These are phyloP conservation scores for Brassica juncea DNA, from an alignment of 345 rosid genomes.

Conservation along the genomic window DNA sequence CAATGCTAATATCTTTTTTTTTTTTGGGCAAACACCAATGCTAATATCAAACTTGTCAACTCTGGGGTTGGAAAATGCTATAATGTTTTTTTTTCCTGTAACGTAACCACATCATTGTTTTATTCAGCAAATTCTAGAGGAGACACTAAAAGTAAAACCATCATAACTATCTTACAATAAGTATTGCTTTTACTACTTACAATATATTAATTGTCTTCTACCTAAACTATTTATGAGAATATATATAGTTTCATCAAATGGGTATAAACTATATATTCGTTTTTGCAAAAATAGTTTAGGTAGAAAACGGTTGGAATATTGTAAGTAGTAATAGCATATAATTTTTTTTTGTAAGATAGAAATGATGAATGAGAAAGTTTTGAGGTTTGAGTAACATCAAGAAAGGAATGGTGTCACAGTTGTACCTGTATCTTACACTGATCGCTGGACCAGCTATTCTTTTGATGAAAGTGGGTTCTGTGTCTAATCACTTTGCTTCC, in stretches of 20 bases:
- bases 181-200: background rate
- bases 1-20: background rate
- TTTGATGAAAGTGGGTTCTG: conserved; percentile 27
- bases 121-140: background rate
- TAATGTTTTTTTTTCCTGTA: conserved; percentile 17
- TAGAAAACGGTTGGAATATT: no score
- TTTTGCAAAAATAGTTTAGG: no score
- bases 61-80: conserved; percentile 73
- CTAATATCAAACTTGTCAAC: conserved; percentile 56
- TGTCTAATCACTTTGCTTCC: conserved; percentile 40
- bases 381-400: conserved; percentile 29
- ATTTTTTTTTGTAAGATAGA: background rate
- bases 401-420: conserved; percentile 36
- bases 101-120: background rate
- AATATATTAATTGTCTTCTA: background rate
- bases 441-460: conserved; percentile 32
- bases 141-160: background rate
- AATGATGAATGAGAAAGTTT: background rate
- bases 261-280: no score
- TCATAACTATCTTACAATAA: background rate
- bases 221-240: background rate
- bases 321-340: no score
- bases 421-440: conserved; percentile 25
- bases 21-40: no score
- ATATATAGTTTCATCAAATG: background rate